Conservation (phyloP, 2,329 filamentous ascomycete genomes). For the Aspergillus candidus region DNA sequence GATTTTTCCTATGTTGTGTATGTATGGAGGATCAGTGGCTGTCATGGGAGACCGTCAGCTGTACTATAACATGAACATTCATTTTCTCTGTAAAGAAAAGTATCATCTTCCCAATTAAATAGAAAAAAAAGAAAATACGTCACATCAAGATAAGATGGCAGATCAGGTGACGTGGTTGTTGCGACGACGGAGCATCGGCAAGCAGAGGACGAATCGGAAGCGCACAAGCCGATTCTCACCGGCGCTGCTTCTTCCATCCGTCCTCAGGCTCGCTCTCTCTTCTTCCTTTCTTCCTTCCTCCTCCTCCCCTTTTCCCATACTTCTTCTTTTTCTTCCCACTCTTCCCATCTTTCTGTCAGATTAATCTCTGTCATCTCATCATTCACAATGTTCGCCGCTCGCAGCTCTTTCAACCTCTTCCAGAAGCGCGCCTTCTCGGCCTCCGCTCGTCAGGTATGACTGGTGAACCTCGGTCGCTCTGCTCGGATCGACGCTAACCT, state of each 20-base stretch:
- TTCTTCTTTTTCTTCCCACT: conserved; percentile 6
- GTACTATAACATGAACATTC: too few species aligned
- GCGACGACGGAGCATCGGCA: too few species aligned
- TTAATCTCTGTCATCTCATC: conserved; percentile 9
- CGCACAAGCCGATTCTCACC: conserved; percentile 19
- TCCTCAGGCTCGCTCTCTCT: conserved; percentile 7
- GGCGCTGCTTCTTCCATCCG: conserved; percentile 14
- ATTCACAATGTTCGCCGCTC: conserved; percentile 67
- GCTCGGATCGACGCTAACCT: conserved; percentile 9
- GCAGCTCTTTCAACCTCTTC: conserved; percentile 49
- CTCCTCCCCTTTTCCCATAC: conserved; percentile 4
- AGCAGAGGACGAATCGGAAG: conserved; percentile 15
- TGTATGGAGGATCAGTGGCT: too few species aligned
- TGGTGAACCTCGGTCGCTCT: conserved; percentile 8
- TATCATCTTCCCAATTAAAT: too few species aligned
- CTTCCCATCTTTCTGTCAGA: conserved; percentile 10
- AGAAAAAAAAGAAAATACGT: too few species aligned
- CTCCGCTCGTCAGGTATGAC: conserved; percentile 66
- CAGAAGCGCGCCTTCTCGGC: conserved; percentile 78
- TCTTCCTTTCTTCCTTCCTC: conserved; percentile 16
- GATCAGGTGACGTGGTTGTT: neutral
- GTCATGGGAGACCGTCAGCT: too few species aligned
- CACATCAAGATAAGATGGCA: neutral
- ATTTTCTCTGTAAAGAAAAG: too few species aligned
- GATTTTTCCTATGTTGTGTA: too few species aligned